Base-by-base conservation (phyloP, 139 green algal genomes). In the Picochlorum sp. region DNA sequence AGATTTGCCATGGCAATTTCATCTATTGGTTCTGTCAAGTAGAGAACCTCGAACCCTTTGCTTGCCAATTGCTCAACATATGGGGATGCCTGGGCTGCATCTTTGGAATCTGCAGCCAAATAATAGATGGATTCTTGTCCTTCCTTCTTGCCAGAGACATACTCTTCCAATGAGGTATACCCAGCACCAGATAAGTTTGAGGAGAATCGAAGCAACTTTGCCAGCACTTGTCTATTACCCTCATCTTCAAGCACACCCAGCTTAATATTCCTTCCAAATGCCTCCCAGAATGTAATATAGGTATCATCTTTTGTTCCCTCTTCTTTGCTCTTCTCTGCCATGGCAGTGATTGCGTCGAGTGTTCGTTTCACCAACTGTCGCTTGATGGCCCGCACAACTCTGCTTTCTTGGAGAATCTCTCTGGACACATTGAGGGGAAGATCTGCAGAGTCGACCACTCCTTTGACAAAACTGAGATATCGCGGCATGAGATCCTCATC, bases 371-470 rank as follows among this genome's bases (percentile, higher is more conserved):
- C 80, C 41, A 99, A 81, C 78, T 96, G 89, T 75, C 91, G 91
- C 62, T 82, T 79, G 68, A 99, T 99, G 55, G 92, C 78, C 21
- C 92, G 85, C 71, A 95, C 83, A 63, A 96, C 83, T 60, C 88
- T 80, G 18, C 63, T 82, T 76, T 95, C 86, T 81, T 96, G 92
- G 56, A 99, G 75, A 70, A 99, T 98, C 77, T 99, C 94, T 41
- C 94, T 83, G 4, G 81, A 93, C 3, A 99, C 93, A 70, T 99
- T 98, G 38, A 99, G 87, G 3, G 94, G 93, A 67, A 99, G 83
- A 82, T 99, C 94, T 38, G 80, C 85, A 52, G 77, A 91, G 85
- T 99, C 94, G 2, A 98, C 90, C 11, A 99, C 79, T 59, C 92
- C 92, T 80, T 92, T 94, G 61, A 96, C 63, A 70, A 96, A 97